Evolutionary conservation across 257 asterid genomes (phyloP).

Genomic region (Datura wrightii): DNA sequence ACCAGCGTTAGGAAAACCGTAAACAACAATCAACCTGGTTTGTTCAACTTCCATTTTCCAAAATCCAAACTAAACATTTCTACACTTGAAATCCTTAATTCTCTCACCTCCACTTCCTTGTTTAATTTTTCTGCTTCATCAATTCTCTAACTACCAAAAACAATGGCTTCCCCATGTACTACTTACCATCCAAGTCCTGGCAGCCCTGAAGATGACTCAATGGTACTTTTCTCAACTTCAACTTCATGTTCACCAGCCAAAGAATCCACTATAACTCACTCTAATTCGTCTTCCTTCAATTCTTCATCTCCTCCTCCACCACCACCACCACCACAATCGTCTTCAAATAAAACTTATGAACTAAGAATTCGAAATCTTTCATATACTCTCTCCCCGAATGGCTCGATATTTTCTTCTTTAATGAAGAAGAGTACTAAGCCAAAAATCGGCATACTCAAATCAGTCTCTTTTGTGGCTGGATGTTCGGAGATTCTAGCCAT

Average conservation of each 20-base stretch:
- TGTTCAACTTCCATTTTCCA: constrained; percentile 58
- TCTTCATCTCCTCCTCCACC: constrained; percentile 60
- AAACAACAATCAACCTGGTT: constrained; percentile 45
- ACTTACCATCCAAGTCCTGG: constrained; percentile 3
- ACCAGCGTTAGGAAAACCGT: constrained; percentile 36
- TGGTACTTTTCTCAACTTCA: constrained; percentile 67
- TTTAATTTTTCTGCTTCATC: background rate
- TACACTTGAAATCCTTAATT: constrained; percentile 35
- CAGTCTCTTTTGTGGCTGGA: constrained; percentile 71
- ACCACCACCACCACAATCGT: constrained; percentile 54
- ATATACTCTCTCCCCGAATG: constrained; percentile 48
- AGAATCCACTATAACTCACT: constrained; percentile 49
- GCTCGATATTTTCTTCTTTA: constrained; percentile 38
- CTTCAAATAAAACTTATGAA: constrained; percentile 44
- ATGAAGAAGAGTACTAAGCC: constrained; percentile 45
- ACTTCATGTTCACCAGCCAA: constrained; percentile 53
- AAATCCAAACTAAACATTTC: constrained; percentile 28
- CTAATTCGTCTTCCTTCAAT: constrained; percentile 64
- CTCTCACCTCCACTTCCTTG: constrained; percentile 26
- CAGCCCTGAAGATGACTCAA: constrained; percentile 63
- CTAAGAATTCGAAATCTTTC: constrained; percentile 65
- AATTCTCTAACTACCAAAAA: background rate
- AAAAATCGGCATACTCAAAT: constrained; percentile 59
- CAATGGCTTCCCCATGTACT: constrained; percentile 29
- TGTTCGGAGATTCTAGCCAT: constrained; percentile 71